Base-by-base conservation (phyloP, 192 early-diverging fungal genomes). In the Gamsiella multidivaricata region DNA sequence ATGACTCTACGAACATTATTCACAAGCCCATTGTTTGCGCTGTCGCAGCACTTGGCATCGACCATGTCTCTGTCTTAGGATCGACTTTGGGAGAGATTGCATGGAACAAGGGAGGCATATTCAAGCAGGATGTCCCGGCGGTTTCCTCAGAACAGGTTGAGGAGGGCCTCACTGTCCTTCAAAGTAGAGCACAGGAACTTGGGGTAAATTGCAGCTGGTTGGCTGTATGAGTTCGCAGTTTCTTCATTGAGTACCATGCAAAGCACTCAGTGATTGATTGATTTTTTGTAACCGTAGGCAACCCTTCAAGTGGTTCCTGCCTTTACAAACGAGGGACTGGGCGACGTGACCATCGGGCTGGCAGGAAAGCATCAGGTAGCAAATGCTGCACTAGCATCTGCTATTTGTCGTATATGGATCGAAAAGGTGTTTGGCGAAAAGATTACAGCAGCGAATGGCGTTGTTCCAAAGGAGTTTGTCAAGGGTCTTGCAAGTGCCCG, bases 101-200 rank as follows among this genome's bases (percentile, higher is more conserved):
- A 11, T 90, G 90, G 91, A 91, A 95, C 72, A 95, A 95, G 54
- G 91, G 87, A 31, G 94, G 94, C 5, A 95, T 95, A 41, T 88
- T 92, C 57, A 95, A 95, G 82, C 32, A 70, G 0, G 83, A 76
- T n/a, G 89, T 92, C 15, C 92, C 95, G 0, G 91, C 86, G 6
- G 71, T 94, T 39, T 86, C 91, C 3, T 88, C 90, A 18, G 76
- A 86, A 26, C 97, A 99, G 80, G 83, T 84, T 0, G 81, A 73
- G 12, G 83, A 85, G 31, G 94, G 93, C 11, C 80, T 92, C 23
- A 66, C 72, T 42, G 91, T 94, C 6, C 82, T 99, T 23, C 54
- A 80, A 23, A 60, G 86, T 32, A 88, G 93, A 32, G 92, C 94
- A 6, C 70, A 51, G n/a, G 94, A 95, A 37, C 81, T 85, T 3